Conservation (phyloP, 495 filamentous ascomycete species). For the Penicillium verhagenii region DNA sequence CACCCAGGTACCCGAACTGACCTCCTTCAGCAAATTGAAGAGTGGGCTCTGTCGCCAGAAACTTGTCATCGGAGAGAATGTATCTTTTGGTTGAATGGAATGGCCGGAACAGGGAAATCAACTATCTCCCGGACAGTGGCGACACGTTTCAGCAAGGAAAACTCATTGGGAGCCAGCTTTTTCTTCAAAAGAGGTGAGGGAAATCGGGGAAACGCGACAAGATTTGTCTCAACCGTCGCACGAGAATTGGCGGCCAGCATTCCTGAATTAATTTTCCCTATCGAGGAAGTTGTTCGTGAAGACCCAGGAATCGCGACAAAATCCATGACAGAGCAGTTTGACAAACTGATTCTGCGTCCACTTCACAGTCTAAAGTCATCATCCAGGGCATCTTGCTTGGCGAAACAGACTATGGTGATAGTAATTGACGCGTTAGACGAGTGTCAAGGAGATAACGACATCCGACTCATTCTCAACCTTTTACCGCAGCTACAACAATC, state of each 20-base stretch:
- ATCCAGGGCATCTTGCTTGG: too few relatives aligned
- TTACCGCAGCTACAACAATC: slow-evolving; percentile 18
- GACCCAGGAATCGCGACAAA: neutral
- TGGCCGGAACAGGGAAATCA: too few relatives aligned
- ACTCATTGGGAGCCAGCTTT: too few relatives aligned
- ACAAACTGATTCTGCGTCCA: neutral
- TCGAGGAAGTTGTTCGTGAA: neutral
- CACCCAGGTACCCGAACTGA: neutral
- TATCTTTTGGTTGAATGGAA: slow-evolving; percentile 33
- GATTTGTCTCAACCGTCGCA: neutral
- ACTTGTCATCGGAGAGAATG: slow-evolving; percentile 9
- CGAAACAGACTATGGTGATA: slow-evolving; percentile 25
- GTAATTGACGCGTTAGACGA: slow-evolving; percentile 56
- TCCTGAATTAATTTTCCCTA: neutral
- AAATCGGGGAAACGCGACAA: neutral
- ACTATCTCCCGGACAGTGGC: too few relatives aligned
- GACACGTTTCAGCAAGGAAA: too few relatives aligned
- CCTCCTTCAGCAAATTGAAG: neutral
- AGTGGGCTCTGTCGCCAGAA: neutral
- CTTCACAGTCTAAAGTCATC: neutral
- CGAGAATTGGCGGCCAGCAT: neutral
- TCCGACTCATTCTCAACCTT: slow-evolving; percentile 36
- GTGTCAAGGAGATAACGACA: slow-evolving; percentile 42
- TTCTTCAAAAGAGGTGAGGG: too few relatives aligned
- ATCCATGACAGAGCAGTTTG: neutral